Percentiles rank a stretch among this genome's conserved stretches.
These are phyloP conservation scores for Sinapis alba DNA, from an alignment of 441 rosid species.

Conservation along the genomic window DNA sequence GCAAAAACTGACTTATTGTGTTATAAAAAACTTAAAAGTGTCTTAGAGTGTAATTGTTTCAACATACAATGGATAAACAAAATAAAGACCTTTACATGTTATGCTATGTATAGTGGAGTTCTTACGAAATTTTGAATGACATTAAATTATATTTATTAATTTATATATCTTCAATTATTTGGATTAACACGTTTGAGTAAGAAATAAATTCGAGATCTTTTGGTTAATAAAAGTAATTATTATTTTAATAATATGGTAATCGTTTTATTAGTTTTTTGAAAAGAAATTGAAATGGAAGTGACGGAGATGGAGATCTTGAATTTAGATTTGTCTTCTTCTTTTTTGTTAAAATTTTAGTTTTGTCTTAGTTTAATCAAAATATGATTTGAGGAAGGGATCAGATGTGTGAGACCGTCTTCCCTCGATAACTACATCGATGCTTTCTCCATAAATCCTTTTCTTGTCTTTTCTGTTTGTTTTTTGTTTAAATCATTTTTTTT, in stretches of 20 bases:
- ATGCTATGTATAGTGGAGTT: neutral
- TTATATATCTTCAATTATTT: neutral
- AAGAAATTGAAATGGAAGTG: neutral
- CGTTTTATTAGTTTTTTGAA: neutral
- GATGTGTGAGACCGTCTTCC: slow-evolving; percentile 2
- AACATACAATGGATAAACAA: neutral
- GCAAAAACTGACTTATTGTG: too few species aligned
- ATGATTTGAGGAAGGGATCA: neutral
- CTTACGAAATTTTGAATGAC: neutral
- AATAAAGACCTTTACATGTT: too few species aligned
- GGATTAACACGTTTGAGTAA: too few species aligned
- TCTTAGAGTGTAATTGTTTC: too few species aligned
- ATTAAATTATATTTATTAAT: neutral
- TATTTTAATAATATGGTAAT: neutral
- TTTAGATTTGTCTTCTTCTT: slow-evolving; percentile 19
- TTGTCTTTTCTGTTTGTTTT: neutral
- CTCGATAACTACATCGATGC: slow-evolving; percentile 25
- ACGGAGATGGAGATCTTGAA: slow-evolving; percentile 8
- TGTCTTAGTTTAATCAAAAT: neutral
- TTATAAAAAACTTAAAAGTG: too few species aligned
- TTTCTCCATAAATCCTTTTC: slow-evolving; percentile 25
- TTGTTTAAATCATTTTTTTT: neutral
- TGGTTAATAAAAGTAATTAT: neutral
- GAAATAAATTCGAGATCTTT: too few species aligned
- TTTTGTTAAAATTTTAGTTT: too few species aligned